phyloP scores from a whole-genome alignment of 73 alveolate species.

The Loxodes magnus region DNA sequence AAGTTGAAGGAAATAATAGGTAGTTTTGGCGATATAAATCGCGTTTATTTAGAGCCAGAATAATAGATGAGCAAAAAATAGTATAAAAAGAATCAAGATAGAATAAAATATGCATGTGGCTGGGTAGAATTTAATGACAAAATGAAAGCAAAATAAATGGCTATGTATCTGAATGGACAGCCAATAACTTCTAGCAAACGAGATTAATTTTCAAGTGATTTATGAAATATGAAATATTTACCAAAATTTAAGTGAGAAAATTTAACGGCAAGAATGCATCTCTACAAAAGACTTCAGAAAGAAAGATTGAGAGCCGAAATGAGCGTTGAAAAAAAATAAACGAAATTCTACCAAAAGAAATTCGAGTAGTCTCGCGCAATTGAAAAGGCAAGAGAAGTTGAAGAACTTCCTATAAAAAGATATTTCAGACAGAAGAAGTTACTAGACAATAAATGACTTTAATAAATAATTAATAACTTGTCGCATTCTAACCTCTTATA shows the following conservation, averaged over 20 bases:
- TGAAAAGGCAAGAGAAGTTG: too few species aligned
- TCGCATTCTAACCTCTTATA: too few species aligned
- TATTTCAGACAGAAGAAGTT: too few species aligned
- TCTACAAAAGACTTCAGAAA: too few species aligned
- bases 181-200: slow-evolving; percentile 74
- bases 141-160: slow-evolving; percentile 84
- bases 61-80: neutral
- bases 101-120: slow-evolving; percentile 77
- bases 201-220: slow-evolving; percentile 65
- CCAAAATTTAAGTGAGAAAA: slow-evolving; percentile 92
- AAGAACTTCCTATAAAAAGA: too few species aligned
- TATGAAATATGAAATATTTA: slow-evolving; percentile 86
- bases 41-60: slow-evolving; percentile 58
- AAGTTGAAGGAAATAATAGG: slow-evolving; percentile 29
- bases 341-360: too few species aligned
- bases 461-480: too few species aligned
- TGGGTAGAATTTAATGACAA: slow-evolving; percentile 94
- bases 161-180: slow-evolving; percentile 72
- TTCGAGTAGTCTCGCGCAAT: too few species aligned
- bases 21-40: slow-evolving; percentile 35
- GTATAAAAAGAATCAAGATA: slow-evolving; percentile 10
- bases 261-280: too few species aligned
- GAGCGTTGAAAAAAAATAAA: too few species aligned
- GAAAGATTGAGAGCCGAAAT: slow-evolving; percentile 23
- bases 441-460: too few species aligned